These are phyloP conservation scores for Lipomyces yamanashiensis DNA, from an alignment of 805 yeast genomes.

Conservation along the genomic window DNA sequence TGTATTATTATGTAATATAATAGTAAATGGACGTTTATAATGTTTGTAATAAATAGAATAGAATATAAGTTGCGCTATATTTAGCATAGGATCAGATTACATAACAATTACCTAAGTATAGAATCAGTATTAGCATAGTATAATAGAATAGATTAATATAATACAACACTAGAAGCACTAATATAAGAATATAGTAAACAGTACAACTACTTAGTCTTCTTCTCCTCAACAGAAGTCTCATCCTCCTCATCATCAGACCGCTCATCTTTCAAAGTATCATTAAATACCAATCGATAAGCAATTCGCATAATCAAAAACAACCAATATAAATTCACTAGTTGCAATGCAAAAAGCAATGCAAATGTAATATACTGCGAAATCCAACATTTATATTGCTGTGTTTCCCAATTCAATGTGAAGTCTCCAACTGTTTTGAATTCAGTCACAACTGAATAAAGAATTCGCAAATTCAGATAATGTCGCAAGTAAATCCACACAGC, in stretches of 20 bases:
- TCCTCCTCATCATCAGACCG: conserved; percentile 86
- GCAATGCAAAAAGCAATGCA: conserved; percentile 73
- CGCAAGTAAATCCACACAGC: conserved; percentile 84
- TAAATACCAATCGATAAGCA: conserved; percentile 63
- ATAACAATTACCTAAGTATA: no score
- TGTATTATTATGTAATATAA: no score
- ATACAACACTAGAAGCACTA: no score
- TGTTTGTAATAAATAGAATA: no score
- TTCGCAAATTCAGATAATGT: conserved; percentile 79
- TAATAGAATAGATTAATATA: background rate
- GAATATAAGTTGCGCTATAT: no score
- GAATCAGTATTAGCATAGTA: no score
- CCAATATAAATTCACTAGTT: conserved; percentile 88
- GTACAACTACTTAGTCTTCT: no score
- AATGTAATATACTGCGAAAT: conserved; percentile 92
- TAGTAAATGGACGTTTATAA: no score
- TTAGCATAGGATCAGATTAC: no score
- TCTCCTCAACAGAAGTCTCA: conserved; percentile 42
- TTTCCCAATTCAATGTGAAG: conserved; percentile 76
- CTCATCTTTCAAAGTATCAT: conserved; percentile 72
- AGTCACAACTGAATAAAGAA: conserved; percentile 79
- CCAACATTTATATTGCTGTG: conserved; percentile 96
- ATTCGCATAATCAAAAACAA: conserved; percentile 79
- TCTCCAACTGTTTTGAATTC: conserved; percentile 87
- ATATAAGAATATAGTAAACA: no score